Conservation (phyloP, 2,329 filamentous ascomycete genomes). For the Aspergillus intermedius region DNA sequence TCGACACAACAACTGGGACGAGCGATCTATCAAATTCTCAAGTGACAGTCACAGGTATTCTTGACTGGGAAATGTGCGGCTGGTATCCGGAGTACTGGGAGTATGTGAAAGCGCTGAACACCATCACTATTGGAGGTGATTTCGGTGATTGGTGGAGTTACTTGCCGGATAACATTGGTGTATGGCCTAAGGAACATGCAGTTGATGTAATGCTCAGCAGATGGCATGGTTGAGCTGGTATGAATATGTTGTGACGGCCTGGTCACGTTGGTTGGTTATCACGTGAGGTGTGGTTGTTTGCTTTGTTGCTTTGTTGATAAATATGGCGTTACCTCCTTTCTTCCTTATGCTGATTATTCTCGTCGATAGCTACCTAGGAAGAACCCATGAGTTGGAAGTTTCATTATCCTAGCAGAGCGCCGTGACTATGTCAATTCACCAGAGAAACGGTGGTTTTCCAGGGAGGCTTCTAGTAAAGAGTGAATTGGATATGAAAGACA, state of each 20-base stretch:
- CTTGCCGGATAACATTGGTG: slow-evolving; percentile 8
- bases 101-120: slow-evolving; percentile 8
- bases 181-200: slow-evolving; percentile 11
- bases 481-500: neutral
- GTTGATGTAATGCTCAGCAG: slow-evolving; percentile 10
- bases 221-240: slow-evolving; percentile 7
- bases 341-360: no score
- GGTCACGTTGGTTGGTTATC: no score
- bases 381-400: no score
- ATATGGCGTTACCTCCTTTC: no score
- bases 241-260: neutral
- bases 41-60: slow-evolving; percentile 5
- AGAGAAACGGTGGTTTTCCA: neutral
- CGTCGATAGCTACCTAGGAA: no score
- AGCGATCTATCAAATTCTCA: slow-evolving; percentile 3
- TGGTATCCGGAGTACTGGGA: slow-evolving; percentile 9
- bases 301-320: no score
- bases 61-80: slow-evolving; percentile 9
- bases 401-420: no score
- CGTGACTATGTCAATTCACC: neutral
- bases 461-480: neutral
- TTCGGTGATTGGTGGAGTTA: slow-evolving; percentile 11
- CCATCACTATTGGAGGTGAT: slow-evolving; percentile 5
- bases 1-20: slow-evolving; percentile 1
- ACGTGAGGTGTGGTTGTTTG: no score